A percentile compares a stretch with the other conserved stretches of the same genome.
These are phyloP conservation scores for Leishmania major DNA, from an alignment of 208 protist species.

Conservation along the genomic window DNA sequence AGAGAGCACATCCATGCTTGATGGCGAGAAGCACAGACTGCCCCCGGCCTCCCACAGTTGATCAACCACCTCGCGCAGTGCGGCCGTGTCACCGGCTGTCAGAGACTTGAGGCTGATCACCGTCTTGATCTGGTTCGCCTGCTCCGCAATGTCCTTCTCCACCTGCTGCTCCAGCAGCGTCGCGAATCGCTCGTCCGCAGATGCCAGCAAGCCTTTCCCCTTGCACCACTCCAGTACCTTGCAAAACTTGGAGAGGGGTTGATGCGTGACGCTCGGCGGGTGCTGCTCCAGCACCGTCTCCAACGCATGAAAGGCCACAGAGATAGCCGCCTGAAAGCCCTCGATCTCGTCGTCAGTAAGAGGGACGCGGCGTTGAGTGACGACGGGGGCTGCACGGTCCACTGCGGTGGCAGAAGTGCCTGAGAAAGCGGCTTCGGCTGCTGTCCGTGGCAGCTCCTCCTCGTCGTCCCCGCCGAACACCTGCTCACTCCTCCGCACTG, in stretches of 20 bases:
- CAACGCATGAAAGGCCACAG: slow-evolving; percentile 34
- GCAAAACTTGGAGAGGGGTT: slow-evolving; percentile 63
- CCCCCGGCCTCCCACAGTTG: slow-evolving; percentile 56
- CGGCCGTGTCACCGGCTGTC: slow-evolving; percentile 47
- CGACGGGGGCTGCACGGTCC: background rate
- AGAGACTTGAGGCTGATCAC: slow-evolving; percentile 78
- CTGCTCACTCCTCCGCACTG: background rate
- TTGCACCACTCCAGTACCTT: slow-evolving; percentile 66
- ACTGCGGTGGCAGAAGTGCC: background rate
- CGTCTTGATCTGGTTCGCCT: slow-evolving; percentile 73
- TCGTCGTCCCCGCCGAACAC: slow-evolving; percentile 1
- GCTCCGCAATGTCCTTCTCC: slow-evolving; percentile 41
- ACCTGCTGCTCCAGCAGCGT: slow-evolving; percentile 39
- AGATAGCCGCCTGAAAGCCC: slow-evolving; percentile 34
- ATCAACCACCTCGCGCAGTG: slow-evolving; percentile 38
- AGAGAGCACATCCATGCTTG: slow-evolving; percentile 82
- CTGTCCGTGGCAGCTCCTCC: background rate
- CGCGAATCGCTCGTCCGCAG: slow-evolving; percentile 29
- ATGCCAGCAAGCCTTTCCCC: slow-evolving; percentile 35
- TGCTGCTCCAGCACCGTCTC: slow-evolving; percentile 33
- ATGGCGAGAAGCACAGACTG: slow-evolving; percentile 46
- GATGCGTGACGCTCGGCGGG: slow-evolving; percentile 27
- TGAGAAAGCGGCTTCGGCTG: background rate
- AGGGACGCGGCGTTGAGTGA: slow-evolving; percentile 4
- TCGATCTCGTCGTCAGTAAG: slow-evolving; percentile 44